These are phyloP conservation scores for Pleomassaria siparia DNA, from an alignment of 2,329 filamentous ascomycete genomes.

Conservation along the genomic window DNA sequence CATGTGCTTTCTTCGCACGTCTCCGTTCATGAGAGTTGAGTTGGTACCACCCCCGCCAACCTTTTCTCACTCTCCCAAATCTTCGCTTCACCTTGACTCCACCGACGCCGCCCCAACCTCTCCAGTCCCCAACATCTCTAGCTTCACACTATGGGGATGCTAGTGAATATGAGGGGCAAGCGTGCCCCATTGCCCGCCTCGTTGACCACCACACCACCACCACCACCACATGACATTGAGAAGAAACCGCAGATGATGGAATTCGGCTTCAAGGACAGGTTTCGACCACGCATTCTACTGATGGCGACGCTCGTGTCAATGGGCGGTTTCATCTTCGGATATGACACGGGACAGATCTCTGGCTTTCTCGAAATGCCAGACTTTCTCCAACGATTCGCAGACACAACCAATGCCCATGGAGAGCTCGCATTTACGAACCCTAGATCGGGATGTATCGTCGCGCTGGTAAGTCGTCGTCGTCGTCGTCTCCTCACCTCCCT, in stretches of 20 bases:
- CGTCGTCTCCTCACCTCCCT: neutral
- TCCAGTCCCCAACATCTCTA: no score
- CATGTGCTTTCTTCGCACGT: no score
- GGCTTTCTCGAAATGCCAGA: constrained; percentile 42
- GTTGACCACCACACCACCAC: no score
- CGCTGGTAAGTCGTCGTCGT: constrained; percentile 21
- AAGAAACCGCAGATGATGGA: constrained; percentile 30
- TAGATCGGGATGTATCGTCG: constrained; percentile 39
- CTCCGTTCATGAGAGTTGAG: no score
- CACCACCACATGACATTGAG: constrained; percentile 27
- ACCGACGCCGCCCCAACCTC: no score
- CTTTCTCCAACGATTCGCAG: constrained; percentile 33
- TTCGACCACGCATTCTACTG: constrained; percentile 32
- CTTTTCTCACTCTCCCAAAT: no score
- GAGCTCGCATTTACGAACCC: constrained; percentile 30
- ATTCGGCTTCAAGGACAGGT: constrained; percentile 28
- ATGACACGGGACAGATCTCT: constrained; percentile 38
- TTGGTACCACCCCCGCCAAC: no score
- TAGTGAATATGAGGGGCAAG: no score
- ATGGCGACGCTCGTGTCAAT: constrained; percentile 39
- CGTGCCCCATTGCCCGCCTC: no score
- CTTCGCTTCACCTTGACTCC: no score
- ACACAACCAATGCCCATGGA: constrained; percentile 24
- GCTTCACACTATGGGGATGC: no score
- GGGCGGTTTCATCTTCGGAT: constrained; percentile 41